phyloP scores from a whole-genome alignment of 805 yeast genomes.

The Isabelozyma heimii region DNA sequence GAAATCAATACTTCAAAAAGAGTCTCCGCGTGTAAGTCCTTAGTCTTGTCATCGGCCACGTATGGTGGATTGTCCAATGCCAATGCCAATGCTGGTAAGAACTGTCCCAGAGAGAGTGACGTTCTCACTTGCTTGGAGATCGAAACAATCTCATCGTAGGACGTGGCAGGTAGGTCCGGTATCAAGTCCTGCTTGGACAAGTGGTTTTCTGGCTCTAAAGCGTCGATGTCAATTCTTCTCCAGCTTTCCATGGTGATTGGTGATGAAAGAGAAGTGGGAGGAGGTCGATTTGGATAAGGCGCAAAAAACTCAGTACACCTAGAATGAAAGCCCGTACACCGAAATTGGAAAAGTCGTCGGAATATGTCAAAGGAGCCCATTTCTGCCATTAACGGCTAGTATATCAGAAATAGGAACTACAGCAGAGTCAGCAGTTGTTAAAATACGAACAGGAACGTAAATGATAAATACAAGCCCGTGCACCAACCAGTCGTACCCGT shows the following conservation, averaged over 20 bases:
- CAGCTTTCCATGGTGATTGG: constrained; percentile 57
- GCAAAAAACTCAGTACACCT: neutral
- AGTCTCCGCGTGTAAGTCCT: constrained; percentile 38
- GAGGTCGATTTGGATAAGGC: neutral
- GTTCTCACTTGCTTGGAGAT: constrained; percentile 58
- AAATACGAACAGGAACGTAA: no score
- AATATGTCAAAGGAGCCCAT: no score
- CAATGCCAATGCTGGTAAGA: constrained; percentile 59
- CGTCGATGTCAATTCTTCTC: constrained; percentile 95
- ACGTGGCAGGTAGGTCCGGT: constrained; percentile 47
- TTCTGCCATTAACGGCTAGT: no score
- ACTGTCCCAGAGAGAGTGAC: constrained; percentile 68
- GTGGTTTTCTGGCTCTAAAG: constrained; percentile 78
- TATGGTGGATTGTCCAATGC: constrained; percentile 80
- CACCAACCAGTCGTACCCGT: no score
- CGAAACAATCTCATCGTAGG: constrained; percentile 50
- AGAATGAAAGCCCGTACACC: neutral
- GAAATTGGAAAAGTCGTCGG: no score
- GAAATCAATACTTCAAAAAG: constrained; percentile 67
- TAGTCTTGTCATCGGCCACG: constrained; percentile 62
- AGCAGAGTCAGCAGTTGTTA: no score
- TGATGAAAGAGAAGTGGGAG: neutral
- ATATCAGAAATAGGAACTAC: no score
- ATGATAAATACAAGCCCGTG: no score
- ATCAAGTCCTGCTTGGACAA: constrained; percentile 62